Conservation (phyloP, 176 grass and related monocot species). For the Melocanna baccifera region DNA sequence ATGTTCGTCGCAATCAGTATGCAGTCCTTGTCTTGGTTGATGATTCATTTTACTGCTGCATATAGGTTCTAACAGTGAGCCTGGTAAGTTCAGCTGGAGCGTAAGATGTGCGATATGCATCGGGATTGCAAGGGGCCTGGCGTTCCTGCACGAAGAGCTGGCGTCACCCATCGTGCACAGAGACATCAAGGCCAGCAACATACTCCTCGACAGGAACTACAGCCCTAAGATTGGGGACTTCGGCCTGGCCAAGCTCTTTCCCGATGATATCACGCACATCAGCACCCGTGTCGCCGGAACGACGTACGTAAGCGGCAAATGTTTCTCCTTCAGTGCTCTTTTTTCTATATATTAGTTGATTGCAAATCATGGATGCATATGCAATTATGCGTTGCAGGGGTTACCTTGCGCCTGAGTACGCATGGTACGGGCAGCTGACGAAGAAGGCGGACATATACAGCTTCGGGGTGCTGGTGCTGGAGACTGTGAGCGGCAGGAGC, state of each 20-base stretch:
- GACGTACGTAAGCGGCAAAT: too few relatives aligned
- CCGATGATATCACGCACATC: slow-evolving; percentile 1
- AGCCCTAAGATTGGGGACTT: slow-evolving; percentile 35
- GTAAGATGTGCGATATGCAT: neutral
- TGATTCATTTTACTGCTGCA: too few relatives aligned
- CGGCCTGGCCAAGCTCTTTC: slow-evolving; percentile 33
- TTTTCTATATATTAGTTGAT: too few relatives aligned
- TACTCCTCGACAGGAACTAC: neutral
- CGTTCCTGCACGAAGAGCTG: slow-evolving; percentile 15
- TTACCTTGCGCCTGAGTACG: slow-evolving; percentile 37
- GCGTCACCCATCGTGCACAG: slow-evolving; percentile 3
- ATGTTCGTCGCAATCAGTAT: too few relatives aligned
- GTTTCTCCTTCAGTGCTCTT: too few relatives aligned
- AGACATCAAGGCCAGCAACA: slow-evolving; percentile 24
- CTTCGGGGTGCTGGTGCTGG: slow-evolving; percentile 28
- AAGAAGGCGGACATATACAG: slow-evolving; percentile 34
- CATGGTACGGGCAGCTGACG: neutral
- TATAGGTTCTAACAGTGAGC: neutral
- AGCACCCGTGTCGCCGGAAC: slow-evolving; percentile 25
- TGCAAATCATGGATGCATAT: too few relatives aligned
- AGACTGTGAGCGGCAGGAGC: neutral
- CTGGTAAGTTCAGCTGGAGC: neutral
- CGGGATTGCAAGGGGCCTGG: neutral
- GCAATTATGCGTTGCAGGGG: neutral
- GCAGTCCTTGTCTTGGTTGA: too few relatives aligned